A percentile compares a stretch with the other conserved stretches of the same genome.
These are phyloP conservation scores for Salix suchowensis DNA, from an alignment of 345 rosid species.

Conservation along the genomic window DNA sequence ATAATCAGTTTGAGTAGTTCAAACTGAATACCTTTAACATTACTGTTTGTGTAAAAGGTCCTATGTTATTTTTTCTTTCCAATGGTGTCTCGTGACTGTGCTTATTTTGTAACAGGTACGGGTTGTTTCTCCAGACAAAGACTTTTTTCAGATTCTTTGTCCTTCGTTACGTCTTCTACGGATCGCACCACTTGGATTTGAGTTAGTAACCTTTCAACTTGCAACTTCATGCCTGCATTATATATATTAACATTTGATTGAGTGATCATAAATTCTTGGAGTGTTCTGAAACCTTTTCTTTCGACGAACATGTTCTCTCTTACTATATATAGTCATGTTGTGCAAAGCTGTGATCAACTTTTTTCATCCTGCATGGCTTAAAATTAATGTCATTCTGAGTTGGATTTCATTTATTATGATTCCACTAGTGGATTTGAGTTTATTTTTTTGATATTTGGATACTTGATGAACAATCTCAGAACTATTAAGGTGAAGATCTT, in stretches of 20 bases:
- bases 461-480: too few species aligned
- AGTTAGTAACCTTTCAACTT: slow-evolving; percentile 45
- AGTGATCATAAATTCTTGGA: background rate
- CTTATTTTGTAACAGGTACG: slow-evolving; percentile 53
- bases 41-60: background rate
- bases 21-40: background rate
- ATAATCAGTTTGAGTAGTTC: too few species aligned
- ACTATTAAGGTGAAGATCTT: too few species aligned
- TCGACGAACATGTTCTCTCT: background rate
- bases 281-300: background rate
- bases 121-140: slow-evolving; percentile 98
- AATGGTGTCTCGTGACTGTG: background rate
- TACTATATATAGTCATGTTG: background rate
- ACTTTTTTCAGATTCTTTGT: slow-evolving; percentile 92
- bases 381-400: background rate
- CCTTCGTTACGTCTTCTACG: slow-evolving; percentile 93
- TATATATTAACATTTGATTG: background rate
- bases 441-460: background rate
- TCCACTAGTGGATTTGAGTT: background rate
- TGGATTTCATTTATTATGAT: background rate
- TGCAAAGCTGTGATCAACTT: background rate
- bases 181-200: slow-evolving; percentile 79
- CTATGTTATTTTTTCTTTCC: background rate
- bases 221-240: background rate
- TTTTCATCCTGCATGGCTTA: background rate